phyloP scores from a whole-genome alignment of 2,329 filamentous ascomycete genomes.

The Phoma herbarum region DNA sequence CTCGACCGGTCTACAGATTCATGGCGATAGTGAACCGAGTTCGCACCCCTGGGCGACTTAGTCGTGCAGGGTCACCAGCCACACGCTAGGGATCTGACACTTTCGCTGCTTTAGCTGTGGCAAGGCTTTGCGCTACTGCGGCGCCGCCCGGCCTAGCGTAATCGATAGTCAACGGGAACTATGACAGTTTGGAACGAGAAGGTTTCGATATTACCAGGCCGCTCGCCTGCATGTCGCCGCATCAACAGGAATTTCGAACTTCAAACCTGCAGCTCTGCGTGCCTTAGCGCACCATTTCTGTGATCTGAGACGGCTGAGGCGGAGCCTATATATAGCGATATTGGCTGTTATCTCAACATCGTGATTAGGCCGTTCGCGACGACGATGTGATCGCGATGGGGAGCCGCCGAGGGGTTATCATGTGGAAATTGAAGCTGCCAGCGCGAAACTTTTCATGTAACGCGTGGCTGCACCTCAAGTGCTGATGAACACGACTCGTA shows the following conservation, averaged over 20 bases:
- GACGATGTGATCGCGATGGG: conserved; percentile 1
- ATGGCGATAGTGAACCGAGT: conserved; percentile 8
- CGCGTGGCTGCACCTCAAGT: conserved; percentile 6
- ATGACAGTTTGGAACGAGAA: conserved; percentile 5
- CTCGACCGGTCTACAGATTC: conserved; percentile 9
- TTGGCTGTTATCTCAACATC: conserved; percentile 19
- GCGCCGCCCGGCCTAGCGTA: conserved; percentile 19
- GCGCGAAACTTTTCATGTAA: conserved; percentile 2
- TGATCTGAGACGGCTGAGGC: conserved; percentile 3
- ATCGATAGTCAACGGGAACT: conserved; percentile 19
- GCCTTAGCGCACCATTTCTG: conserved; percentile 13
- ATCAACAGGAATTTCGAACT: conserved; percentile 15
- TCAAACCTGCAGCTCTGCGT: conserved; percentile 8
- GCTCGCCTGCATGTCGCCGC: conserved; percentile 15
- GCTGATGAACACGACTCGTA: conserved; percentile 6
- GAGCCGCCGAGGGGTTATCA: background rate
- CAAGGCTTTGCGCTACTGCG: conserved; percentile 19
- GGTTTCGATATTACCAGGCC: conserved; percentile 16
- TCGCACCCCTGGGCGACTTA: conserved; percentile 11
- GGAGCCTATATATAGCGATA: conserved; percentile 17
- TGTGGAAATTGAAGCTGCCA: conserved; percentile 9
- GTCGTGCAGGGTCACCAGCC: conserved; percentile 16
- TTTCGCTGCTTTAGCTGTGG: conserved; percentile 14
- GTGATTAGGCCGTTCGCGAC: conserved; percentile 7
- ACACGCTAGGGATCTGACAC: conserved; percentile 10